phyloP scores from a whole-genome alignment of 169 alveolate species.

The Plasmodium cynomolgi region DNA sequence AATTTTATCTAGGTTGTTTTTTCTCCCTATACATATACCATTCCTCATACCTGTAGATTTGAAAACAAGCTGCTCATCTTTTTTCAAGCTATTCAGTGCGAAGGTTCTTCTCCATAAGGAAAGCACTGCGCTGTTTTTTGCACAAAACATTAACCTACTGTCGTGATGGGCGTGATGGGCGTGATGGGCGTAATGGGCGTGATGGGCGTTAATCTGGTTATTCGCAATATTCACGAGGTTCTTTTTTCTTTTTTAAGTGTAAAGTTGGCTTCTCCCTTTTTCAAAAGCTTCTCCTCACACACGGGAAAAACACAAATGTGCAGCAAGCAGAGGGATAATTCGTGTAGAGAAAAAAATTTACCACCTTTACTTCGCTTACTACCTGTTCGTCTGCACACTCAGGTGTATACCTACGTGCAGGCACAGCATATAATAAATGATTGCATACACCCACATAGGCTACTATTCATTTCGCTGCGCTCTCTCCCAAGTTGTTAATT shows the following conservation, averaged over 20 bases:
- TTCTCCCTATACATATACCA: slow-evolving; percentile 27
- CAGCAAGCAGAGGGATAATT: background rate
- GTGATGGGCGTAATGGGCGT: background rate
- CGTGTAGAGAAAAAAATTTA: background rate
- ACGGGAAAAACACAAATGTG: background rate
- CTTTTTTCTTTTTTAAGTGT: background rate
- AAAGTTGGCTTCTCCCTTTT: background rate
- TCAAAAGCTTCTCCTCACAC: background rate
- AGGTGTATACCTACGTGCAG: background rate
- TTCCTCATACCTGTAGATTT: slow-evolving; percentile 26
- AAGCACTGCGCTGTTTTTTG: background rate
- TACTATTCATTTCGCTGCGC: background rate
- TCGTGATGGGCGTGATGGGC: background rate
- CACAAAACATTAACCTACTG: slow-evolving; percentile 30
- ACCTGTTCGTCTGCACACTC: background rate
- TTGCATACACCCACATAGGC: background rate
- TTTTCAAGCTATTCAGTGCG: slow-evolving; percentile 5
- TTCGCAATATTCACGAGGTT: background rate
- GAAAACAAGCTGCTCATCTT: slow-evolving; percentile 25
- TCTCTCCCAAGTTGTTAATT: background rate
- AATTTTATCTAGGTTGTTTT: background rate
- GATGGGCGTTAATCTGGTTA: too few species aligned
- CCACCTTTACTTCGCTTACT: background rate
- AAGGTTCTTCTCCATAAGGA: slow-evolving; percentile 12
- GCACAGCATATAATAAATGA: background rate